Evolutionary conservation across 495 filamentous ascomycete species (phyloP).

Genomic region (Halenospora varia): DNA sequence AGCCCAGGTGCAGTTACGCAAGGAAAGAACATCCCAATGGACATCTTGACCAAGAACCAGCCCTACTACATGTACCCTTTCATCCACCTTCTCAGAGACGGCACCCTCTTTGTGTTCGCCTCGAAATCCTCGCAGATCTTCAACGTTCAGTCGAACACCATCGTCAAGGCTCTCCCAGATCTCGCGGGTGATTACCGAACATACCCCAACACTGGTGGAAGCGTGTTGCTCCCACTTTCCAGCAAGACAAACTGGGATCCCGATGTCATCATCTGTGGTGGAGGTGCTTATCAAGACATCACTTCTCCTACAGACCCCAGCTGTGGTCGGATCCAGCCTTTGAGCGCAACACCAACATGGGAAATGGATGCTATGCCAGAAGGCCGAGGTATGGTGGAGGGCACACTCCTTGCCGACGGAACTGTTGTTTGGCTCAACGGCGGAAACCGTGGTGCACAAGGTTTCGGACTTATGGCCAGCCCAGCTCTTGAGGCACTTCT

Average conservation of each 20-base stretch:
- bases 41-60: slow-evolving; percentile 51
- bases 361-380: slow-evolving; percentile 62
- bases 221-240: slow-evolving; percentile 52
- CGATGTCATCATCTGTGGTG: slow-evolving; percentile 57
- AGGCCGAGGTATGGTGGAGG: slow-evolving; percentile 59
- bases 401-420: slow-evolving; percentile 54
- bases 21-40: slow-evolving; percentile 42
- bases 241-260: slow-evolving; percentile 47
- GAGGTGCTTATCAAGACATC: slow-evolving; percentile 60
- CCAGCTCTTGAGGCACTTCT: slow-evolving; percentile 55
- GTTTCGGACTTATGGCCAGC: slow-evolving; percentile 48
- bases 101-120: slow-evolving; percentile 53
- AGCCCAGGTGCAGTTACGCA: slow-evolving; percentile 35
- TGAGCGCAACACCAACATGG: slow-evolving; percentile 47
- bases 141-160: slow-evolving; percentile 37
- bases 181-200: slow-evolving; percentile 56
- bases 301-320: slow-evolving; percentile 54
- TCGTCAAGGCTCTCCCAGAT: slow-evolving; percentile 46
- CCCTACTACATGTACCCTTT: slow-evolving; percentile 68
- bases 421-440: slow-evolving; percentile 60
- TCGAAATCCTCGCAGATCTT: slow-evolving; percentile 54
- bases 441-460: slow-evolving; percentile 51
- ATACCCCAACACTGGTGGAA: slow-evolving; percentile 61
- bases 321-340: slow-evolving; percentile 55
- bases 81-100: slow-evolving; percentile 52